These are phyloP conservation scores for Talaromyces sp. DNA, from an alignment of 2,329 filamentous ascomycete species.

Conservation along the genomic window DNA sequence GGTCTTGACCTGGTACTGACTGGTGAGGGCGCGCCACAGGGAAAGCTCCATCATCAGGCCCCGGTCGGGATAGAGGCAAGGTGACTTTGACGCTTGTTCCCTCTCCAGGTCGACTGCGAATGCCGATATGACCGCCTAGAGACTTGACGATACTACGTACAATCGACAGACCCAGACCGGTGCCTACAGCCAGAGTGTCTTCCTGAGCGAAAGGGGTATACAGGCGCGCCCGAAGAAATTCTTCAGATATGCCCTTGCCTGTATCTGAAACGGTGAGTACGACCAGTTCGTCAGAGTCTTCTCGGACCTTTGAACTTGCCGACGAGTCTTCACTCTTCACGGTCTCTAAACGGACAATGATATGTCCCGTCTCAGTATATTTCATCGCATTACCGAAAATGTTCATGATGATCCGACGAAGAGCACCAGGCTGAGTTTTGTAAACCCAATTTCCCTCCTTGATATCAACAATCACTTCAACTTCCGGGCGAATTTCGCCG, in stretches of 20 bases:
- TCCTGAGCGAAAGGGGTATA: constrained; percentile 62
- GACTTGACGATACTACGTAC: constrained; percentile 60
- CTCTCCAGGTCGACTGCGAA: constrained; percentile 52
- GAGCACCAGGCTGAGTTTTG: constrained; percentile 53
- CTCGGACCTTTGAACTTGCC: constrained; percentile 22
- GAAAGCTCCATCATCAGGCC: constrained; percentile 26
- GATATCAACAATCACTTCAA: constrained; percentile 54
- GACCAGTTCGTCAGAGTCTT: constrained; percentile 34
- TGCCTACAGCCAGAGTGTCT: constrained; percentile 51
- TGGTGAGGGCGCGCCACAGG: constrained; percentile 23
- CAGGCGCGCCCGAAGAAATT: constrained; percentile 59
- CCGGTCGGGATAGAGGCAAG: constrained; percentile 40
- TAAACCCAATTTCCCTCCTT: constrained; percentile 53
- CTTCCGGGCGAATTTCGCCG: constrained; percentile 22
- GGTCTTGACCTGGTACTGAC: constrained; percentile 25
- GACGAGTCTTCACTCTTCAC: constrained; percentile 29
- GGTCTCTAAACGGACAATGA: constrained; percentile 44
- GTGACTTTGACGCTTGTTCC: constrained; percentile 56
- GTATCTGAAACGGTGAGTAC: constrained; percentile 58
- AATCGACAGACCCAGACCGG: constrained; percentile 60
- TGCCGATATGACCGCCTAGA: constrained; percentile 57
- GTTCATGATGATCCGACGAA: constrained; percentile 60
- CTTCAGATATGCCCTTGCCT: constrained; percentile 62
- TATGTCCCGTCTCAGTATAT: constrained; percentile 55
- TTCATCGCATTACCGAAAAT: constrained; percentile 62